phyloP scores from a whole-genome alignment of 2,329 filamentous ascomycete species.

The Phialophora macrospora region DNA sequence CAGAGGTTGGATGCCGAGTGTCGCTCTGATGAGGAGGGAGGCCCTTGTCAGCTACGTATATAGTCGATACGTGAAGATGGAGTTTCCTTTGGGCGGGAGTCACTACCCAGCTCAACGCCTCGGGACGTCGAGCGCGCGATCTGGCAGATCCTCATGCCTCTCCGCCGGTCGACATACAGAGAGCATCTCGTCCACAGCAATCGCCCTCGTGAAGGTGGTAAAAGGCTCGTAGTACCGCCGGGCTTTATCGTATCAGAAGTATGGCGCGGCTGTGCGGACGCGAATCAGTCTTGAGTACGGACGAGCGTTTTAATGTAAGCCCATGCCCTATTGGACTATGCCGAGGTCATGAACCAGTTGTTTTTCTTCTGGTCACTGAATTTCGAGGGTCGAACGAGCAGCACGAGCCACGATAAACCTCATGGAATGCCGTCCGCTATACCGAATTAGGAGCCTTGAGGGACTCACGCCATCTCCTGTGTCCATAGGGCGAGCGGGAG shows the following conservation, averaged over 20 bases:
- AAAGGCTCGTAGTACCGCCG: background rate
- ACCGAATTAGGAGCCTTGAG: background rate
- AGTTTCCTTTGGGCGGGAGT: background rate
- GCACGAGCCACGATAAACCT: background rate
- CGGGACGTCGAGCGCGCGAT: background rate
- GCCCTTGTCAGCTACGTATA: background rate
- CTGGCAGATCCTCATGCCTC: background rate
- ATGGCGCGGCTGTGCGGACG: background rate
- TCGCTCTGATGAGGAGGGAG: background rate
- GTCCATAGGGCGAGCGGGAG: background rate
- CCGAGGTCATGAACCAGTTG: background rate
- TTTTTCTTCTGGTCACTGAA: background rate
- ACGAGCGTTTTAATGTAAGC: background rate
- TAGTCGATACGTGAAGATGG: background rate
- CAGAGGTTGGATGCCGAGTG: too few relatives aligned
- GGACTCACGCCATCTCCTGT: background rate
- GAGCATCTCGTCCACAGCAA: background rate
- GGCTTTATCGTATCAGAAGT: background rate
- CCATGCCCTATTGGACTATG: background rate
- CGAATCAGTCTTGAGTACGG: background rate
- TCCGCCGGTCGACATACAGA: background rate
- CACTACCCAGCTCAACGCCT: too few relatives aligned
- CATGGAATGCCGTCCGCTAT: background rate
- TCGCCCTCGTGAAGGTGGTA: background rate
- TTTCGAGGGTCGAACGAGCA: background rate